Base-by-base conservation (phyloP, 768 basidiomycete genomes). In the Termitomyces sp. region DNA sequence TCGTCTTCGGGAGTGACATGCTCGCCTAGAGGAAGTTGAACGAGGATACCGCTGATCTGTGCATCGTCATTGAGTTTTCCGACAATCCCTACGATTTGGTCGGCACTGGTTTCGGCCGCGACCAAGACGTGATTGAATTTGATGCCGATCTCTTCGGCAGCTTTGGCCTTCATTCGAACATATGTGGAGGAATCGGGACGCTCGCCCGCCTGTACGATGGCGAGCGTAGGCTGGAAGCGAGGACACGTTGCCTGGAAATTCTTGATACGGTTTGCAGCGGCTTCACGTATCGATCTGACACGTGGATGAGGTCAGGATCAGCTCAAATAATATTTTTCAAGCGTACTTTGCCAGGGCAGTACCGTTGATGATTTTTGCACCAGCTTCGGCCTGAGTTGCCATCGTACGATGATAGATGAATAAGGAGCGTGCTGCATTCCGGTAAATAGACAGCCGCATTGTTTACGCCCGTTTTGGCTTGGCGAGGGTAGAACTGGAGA, bases 141-240 rank as follows among this genome's bases (percentile, higher is more conserved):
- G 74, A 98, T 91, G 58, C 97, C 95, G 62, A 91, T 88, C 74
- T 98, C 93, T 65, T 93, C 85, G 11, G 94, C 91, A 11, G 97
- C 97, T 72, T 95, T 98, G 44, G 84, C 79, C 75, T 99, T 99
- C 96, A 98, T 98, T 67, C 93, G 92, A 63, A 99, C 87, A 73
- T 99, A 99, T 43, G 88, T 87, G 20, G 79, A 76, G 5, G 95
- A 98, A 71, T 98, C 96, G 22, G 93, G 86, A 58, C 92, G 88
- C 32, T 87, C 84, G 54, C 97, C 97, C 52, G 93, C 94, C 73
- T 98, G 97, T 46, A 99, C 82, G 72, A 99, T 93, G 63, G 85
- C 90, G 18, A 99, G 82, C 70, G 87, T 85, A 13, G 97, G 91
- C 66, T 87, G 83, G 78, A 98, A 99, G 22, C 89, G 88, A n/a